phyloP scores from a whole-genome alignment of 495 filamentous ascomycete species.

The Melanomma pulvis-pyrius region DNA sequence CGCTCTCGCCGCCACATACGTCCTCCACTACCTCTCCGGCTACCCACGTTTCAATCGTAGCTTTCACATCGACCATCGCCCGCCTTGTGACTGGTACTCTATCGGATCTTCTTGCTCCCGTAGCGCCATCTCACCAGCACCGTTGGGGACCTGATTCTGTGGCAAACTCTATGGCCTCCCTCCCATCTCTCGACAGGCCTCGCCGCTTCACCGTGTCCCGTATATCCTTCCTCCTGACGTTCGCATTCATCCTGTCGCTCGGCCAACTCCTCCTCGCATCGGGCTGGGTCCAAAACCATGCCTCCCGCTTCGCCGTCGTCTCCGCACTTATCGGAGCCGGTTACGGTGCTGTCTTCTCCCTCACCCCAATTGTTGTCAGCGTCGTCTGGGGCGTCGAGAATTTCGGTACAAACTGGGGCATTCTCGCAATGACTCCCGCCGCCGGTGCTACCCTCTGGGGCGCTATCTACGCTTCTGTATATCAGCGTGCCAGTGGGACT shows the following conservation, averaged over 20 bases:
- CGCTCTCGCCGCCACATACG: slow-evolving; percentile 68
- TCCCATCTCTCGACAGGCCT: slow-evolving; percentile 31
- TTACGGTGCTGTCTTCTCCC: slow-evolving; percentile 87
- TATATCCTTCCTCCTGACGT: slow-evolving; percentile 74
- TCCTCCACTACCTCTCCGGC: slow-evolving; percentile 63
- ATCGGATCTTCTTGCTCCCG: slow-evolving; percentile 84
- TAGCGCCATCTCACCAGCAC: slow-evolving; percentile 44
- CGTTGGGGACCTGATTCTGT: slow-evolving; percentile 44
- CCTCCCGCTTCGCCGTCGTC: slow-evolving; percentile 74
- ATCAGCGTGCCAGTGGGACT: slow-evolving; percentile 56
- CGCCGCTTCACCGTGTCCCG: slow-evolving; percentile 68
- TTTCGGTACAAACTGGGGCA: slow-evolving; percentile 97
- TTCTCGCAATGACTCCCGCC: slow-evolving; percentile 88
- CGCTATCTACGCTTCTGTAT: slow-evolving; percentile 75
- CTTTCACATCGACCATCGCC: slow-evolving; percentile 84
- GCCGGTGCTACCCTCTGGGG: slow-evolving; percentile 85
- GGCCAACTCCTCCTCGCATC: slow-evolving; percentile 77
- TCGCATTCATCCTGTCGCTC: slow-evolving; percentile 72
- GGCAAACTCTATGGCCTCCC: slow-evolving; percentile 38
- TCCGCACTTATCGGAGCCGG: slow-evolving; percentile 81
- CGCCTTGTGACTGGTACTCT: slow-evolving; percentile 83
- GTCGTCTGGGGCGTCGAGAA: slow-evolving; percentile 98
- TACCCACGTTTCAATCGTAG: slow-evolving; percentile 89
- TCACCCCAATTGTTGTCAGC: slow-evolving; percentile 86
- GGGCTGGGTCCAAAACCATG: slow-evolving; percentile 65